Conservation (phyloP, 257 asterid genomes). For the Fraxinus cuspidata region DNA sequence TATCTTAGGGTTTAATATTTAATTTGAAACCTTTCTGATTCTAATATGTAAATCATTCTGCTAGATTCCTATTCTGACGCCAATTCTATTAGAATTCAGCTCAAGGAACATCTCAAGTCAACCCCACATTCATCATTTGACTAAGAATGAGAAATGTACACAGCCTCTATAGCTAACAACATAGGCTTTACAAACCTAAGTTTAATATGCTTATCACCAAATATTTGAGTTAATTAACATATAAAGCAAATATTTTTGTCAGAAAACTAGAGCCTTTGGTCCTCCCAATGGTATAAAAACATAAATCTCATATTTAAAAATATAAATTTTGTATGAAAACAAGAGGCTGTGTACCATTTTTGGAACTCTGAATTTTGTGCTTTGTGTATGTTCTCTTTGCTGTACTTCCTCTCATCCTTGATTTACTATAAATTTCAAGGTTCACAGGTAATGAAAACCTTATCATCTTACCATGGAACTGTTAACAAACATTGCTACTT, state of each 20-base stretch:
- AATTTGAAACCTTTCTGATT: background rate
- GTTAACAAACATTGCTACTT: constrained; percentile 25
- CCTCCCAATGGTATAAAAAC: background rate
- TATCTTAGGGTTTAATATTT: background rate
- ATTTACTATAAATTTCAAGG: constrained; percentile 42
- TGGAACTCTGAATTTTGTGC: constrained; percentile 72
- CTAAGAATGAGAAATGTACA: background rate
- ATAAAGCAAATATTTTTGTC: background rate
- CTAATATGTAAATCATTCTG: background rate
- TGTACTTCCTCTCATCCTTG: constrained; percentile 14
- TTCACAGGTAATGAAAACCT: constrained; percentile 10
- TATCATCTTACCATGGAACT: constrained; percentile 37
- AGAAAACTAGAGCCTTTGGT: background rate
- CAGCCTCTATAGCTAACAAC: background rate
- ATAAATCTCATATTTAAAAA: constrained; percentile 20
- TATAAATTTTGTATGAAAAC: constrained; percentile 18
- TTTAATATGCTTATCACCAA: background rate
- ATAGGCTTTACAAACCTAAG: background rate
- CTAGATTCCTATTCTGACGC: background rate
- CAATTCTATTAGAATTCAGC: background rate
- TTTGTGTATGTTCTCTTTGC: constrained; percentile 51
- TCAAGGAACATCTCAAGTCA: background rate
- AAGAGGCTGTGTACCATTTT: constrained; percentile 37
- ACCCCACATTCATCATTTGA: background rate
- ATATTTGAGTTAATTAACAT: background rate